Base-by-base conservation (phyloP, 1,139 yeast genomes). In the Kodamaea sp. region DNA sequence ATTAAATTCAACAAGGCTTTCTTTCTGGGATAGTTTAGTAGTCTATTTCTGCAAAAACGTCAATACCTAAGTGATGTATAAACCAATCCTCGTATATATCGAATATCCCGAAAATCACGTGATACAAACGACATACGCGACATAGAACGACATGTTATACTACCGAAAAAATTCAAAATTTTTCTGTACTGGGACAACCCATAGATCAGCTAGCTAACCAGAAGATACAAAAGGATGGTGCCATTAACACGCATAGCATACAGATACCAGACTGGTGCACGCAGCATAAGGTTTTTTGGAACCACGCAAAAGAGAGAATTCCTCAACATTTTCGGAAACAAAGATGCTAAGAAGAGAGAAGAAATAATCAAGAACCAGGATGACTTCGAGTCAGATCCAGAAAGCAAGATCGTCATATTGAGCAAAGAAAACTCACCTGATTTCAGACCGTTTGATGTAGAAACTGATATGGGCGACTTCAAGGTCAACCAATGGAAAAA, bases 291-390 rank as follows among this genome's bases (percentile, higher is more conserved):
- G 39, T 32, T 42, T 7, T 41, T 47, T 24, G 34, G 42, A 8
- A 29, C 28, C 27, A 35, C 51, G 4, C 44, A 47, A 3, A 41
- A 42, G 8, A 35, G 42, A 22, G 32, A 31, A 10, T 52, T 55
- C 32, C 42, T 55, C 32, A 48, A 51, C 34, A 33, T 55, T 7
- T 55, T 55, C 28, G 57, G 57, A 3, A 46, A 52, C 31, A 46
- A 46, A 26, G 58, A 52, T 15, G 37, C 48, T 28, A 45, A 53
- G 29, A 52, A 50, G 38, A 44, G 47, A 44, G 61, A 63, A 38
- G 71, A 68, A 24, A 52, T 70, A 37, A 54, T 66, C 34, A 56
- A 66, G 43, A 69, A 67, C 29, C 74, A 70, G 53, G 70, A 69
- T 44, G 57, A 65, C 26, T 61, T 52, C 38, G 66, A 61, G 40